Evolutionary conservation across 139 green algal genomes (phyloP).

Genomic region (Mesotaenium endlicherianum): DNA sequence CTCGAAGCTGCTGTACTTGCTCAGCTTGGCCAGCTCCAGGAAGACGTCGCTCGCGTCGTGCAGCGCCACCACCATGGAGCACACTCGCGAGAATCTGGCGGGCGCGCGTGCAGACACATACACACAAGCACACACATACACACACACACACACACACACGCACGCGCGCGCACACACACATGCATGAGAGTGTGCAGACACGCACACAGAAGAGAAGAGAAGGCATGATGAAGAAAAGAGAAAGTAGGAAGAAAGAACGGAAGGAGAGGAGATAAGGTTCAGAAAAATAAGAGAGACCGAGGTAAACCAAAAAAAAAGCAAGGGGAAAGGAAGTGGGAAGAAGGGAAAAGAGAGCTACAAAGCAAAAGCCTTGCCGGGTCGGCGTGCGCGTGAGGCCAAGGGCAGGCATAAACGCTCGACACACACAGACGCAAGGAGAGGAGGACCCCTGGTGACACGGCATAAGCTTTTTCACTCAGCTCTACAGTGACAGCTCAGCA

Average conservation of each 20-base stretch:
- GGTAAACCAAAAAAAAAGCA: background rate
- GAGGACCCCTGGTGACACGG: too few species aligned
- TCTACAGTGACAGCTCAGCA: too few species aligned
- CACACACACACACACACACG: conserved; percentile 15
- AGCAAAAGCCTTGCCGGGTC: too few species aligned
- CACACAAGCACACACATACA: conserved; percentile 8
- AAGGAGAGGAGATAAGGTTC: background rate
- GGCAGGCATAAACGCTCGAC: too few species aligned
- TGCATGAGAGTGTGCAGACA: background rate
- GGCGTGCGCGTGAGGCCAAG: too few species aligned
- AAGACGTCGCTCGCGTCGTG: conserved; percentile 79
- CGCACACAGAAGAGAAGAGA: background rate
- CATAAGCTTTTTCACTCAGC: too few species aligned
- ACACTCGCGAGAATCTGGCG: conserved; percentile 67
- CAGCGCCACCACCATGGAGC: conserved; percentile 75
- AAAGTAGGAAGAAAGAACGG: background rate
- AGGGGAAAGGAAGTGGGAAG: background rate
- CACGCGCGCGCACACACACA: background rate
- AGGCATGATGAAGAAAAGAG: background rate
- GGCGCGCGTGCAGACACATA: background rate
- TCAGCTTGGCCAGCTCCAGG: conserved; percentile 73
- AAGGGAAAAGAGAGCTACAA: background rate
- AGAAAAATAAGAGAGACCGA: background rate
- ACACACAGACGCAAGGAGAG: too few species aligned
- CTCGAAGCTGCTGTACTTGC: conserved; percentile 65